Conservation (phyloP, 2,329 filamentous ascomycete species). For the Aspergillus sp. region DNA sequence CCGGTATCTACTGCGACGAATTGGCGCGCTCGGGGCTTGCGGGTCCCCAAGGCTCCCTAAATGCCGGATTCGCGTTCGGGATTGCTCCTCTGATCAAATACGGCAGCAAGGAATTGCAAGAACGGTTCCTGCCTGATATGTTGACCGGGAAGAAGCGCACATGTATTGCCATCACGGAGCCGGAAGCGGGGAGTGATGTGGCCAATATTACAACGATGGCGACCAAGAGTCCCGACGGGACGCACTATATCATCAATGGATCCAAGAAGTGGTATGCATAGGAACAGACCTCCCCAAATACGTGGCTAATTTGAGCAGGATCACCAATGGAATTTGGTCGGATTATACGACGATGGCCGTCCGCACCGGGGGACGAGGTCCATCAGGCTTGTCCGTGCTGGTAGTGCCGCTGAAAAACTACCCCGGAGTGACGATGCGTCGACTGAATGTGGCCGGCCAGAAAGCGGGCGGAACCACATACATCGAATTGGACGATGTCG, state of each 20-base stretch:
- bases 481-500: constrained; percentile 68
- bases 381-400: constrained; percentile 56
- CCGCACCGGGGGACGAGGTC: constrained; percentile 58
- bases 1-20: constrained; percentile 63
- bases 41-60: constrained; percentile 58
- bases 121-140: constrained; percentile 59
- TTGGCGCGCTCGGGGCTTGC: constrained; percentile 57
- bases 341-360: constrained; percentile 65
- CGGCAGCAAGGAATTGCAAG: constrained; percentile 53
- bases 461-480: constrained; percentile 61
- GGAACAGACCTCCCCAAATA: background rate
- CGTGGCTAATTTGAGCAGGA: constrained; percentile 32
- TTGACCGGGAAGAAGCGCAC: constrained; percentile 57
- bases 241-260: constrained; percentile 64
- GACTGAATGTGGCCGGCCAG: constrained; percentile 59
- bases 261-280: constrained; percentile 59
- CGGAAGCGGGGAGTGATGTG: constrained; percentile 64
- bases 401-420: constrained; percentile 62
- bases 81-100: constrained; percentile 65
- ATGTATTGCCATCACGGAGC: constrained; percentile 74
- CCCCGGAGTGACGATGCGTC: constrained; percentile 59
- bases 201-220: constrained; percentile 64
- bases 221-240: constrained; percentile 52
- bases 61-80: constrained; percentile 64
- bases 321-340: constrained; percentile 64